A percentile compares a stretch with the other conserved stretches of the same genome.
phyloP scores from a whole-genome alignment of 1,284 basidiomycete species.

The Moesziomyces sp. region DNA sequence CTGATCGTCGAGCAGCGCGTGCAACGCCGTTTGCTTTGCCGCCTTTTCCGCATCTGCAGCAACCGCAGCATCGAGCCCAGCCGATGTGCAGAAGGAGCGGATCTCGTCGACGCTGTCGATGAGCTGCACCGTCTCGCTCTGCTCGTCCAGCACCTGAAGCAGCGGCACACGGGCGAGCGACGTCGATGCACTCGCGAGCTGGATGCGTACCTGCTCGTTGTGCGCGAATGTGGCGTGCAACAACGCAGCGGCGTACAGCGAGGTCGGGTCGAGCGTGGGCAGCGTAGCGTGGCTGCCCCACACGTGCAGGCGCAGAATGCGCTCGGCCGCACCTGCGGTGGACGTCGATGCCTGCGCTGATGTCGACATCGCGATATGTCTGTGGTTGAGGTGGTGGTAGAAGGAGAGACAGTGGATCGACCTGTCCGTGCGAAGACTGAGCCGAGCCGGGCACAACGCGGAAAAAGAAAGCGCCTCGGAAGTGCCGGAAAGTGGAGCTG shows the following conservation, averaged over 20 bases:
- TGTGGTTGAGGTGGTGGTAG: not conserved
- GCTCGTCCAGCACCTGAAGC: conserved; percentile 32
- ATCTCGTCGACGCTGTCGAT: conserved; percentile 36
- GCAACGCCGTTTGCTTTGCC: conserved; percentile 30
- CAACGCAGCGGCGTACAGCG: conserved; percentile 53
- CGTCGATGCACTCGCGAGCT: conserved; percentile 40
- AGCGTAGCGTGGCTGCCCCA: conserved; percentile 36
- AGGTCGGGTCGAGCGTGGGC: conserved; percentile 53
- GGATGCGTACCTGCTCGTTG: conserved; percentile 1
- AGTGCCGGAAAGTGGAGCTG: conserved; percentile 8
- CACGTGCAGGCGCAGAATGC: conserved; percentile 31
- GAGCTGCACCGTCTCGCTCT: conserved; percentile 12
- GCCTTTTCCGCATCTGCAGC: conserved; percentile 3
- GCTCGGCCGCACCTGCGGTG: not conserved
- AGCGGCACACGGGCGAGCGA: conserved; percentile 44
- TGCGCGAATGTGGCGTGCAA: conserved; percentile 35
- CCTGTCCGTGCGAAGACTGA: not conserved
- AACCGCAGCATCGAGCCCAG: conserved; percentile 29
- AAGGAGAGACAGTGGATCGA: not conserved
- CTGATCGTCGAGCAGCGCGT: conserved; percentile 53
- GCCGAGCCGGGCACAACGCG: too few relatives aligned
- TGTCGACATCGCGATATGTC: conserved; percentile 3
- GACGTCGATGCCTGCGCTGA: conserved; percentile 5
- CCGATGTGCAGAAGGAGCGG: conserved; percentile 26
- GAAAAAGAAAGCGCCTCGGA: not conserved